phyloP scores from a whole-genome alignment of 768 basidiomycete species.

The Tephrocybe sp. region DNA sequence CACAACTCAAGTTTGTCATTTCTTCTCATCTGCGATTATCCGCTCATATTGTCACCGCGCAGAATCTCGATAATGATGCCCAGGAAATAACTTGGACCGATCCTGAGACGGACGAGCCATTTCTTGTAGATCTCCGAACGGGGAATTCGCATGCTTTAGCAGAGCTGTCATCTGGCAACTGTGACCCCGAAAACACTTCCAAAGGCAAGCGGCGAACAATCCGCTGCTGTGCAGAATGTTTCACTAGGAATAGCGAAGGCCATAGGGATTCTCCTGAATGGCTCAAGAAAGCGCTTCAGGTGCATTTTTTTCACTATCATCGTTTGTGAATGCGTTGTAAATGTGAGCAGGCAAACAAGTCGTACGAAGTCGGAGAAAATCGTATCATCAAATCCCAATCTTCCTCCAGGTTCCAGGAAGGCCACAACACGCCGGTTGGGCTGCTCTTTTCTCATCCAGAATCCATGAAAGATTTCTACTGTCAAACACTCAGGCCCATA shows the following conservation, averaged over 20 bases:
- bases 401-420: conserved; percentile 6
- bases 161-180: conserved; percentile 11
- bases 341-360: conserved; percentile 48
- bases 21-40: background rate
- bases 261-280: conserved; percentile 48
- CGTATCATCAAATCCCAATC: conserved; percentile 39
- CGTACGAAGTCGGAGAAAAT: conserved; percentile 50
- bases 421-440: no score
- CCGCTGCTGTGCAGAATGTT: conserved; percentile 21
- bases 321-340: background rate
- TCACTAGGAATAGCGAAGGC: background rate
- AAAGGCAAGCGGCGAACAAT: conserved; percentile 25
- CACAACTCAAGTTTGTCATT: conserved; percentile 3
- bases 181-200: background rate
- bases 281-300: conserved; percentile 63
- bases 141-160: conserved; percentile 59
- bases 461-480: no score
- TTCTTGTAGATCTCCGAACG: conserved; percentile 64
- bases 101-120: conserved; percentile 55
- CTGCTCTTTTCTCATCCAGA: no score
- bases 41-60: no score
- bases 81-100: conserved; percentile 59
- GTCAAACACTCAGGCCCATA: no score
- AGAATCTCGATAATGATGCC: conserved; percentile 22
- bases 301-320: conserved; percentile 23